A percentile compares a stretch with the other conserved stretches of the same genome.
Evolutionary conservation across 768 basidiomycete species (phyloP).

Genomic region (Trametes cubensis): DNA sequence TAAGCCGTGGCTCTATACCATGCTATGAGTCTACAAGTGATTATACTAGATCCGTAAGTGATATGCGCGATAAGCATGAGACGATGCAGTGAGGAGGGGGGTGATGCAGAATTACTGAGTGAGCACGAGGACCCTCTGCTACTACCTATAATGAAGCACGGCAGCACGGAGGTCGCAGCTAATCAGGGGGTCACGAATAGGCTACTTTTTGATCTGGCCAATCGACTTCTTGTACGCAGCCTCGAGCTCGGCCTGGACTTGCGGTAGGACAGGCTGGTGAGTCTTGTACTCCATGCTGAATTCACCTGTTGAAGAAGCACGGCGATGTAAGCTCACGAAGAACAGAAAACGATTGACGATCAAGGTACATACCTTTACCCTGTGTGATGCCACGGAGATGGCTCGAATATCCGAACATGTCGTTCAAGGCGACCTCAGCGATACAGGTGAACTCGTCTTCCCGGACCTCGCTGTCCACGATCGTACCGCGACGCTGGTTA

Average conservation of each 20-base stretch:
- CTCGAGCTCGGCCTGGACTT: slow-evolving; percentile 86
- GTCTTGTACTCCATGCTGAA: slow-evolving; percentile 82
- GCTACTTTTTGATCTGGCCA: slow-evolving; percentile 67
- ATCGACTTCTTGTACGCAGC: slow-evolving; percentile 83
- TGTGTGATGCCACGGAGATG: slow-evolving; percentile 93
- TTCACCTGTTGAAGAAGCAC: slow-evolving; percentile 51
- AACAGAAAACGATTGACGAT: too few species aligned
- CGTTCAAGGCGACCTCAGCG: slow-evolving; percentile 93
- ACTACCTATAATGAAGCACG: background rate
- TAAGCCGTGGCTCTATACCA: background rate
- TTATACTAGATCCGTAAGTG: slow-evolving; percentile 19
- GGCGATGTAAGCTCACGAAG: background rate
- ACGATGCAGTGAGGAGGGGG: slow-evolving; percentile 1
- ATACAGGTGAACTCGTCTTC: slow-evolving; percentile 94
- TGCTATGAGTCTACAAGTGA: slow-evolving; percentile 5
- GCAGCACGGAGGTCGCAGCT: background rate
- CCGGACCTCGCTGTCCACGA: slow-evolving; percentile 93
- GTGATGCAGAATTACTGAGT: background rate
- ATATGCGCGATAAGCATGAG: slow-evolving; percentile 1
- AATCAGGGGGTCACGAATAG: background rate
- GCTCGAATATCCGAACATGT: slow-evolving; percentile 98
- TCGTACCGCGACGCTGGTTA: slow-evolving; percentile 90
- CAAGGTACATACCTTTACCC: slow-evolving; percentile 76
- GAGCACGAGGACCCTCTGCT: background rate
- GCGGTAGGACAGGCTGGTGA: slow-evolving; percentile 82